Percentiles rank a stretch among this genome's conserved stretches.
phyloP scores from a whole-genome alignment of 192 early-diverging fungal genomes.

The Podila epicladia region DNA sequence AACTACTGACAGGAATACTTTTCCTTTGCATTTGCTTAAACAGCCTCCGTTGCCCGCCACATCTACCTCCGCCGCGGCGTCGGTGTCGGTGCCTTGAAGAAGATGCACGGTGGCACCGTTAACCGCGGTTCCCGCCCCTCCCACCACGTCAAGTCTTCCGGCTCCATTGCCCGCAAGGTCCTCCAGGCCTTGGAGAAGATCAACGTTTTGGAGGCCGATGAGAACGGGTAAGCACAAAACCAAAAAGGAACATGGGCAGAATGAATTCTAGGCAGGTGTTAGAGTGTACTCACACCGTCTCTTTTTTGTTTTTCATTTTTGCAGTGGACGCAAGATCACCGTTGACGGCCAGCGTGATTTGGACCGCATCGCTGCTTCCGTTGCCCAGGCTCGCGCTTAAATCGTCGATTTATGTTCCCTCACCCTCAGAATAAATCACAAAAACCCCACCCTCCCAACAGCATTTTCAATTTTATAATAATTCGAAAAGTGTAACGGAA shows the following conservation, averaged over 20 bases:
- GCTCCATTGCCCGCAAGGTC: conserved; percentile 94
- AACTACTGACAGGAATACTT: background rate
- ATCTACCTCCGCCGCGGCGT: conserved; percentile 96
- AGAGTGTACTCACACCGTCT: background rate
- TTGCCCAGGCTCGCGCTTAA: conserved; percentile 46
- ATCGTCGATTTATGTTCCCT: background rate
- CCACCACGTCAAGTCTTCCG: conserved; percentile 87
- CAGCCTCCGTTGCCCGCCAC: conserved; percentile 94
- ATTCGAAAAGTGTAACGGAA: background rate
- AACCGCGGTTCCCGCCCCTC: conserved; percentile 96
- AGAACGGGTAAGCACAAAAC: conserved; percentile 68
- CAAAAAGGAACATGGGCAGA: too few relatives aligned
- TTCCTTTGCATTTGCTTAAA: conserved; percentile 2
- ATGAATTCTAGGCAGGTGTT: background rate
- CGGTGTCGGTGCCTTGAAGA: conserved; percentile 94
- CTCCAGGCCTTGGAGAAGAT: conserved; percentile 99
- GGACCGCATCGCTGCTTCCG: conserved; percentile 89
- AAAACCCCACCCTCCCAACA: background rate
- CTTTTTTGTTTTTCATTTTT: conserved; percentile 11
- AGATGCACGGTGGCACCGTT: conserved; percentile 91
- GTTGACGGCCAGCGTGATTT: conserved; percentile 98
- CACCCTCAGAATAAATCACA: background rate
- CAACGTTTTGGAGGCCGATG: conserved; percentile 93
- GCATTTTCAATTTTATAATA: too few relatives aligned
- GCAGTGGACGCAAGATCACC: conserved; percentile 94